Conservation (phyloP, 768 basidiomycete species). For the Mycena leptocephala region DNA sequence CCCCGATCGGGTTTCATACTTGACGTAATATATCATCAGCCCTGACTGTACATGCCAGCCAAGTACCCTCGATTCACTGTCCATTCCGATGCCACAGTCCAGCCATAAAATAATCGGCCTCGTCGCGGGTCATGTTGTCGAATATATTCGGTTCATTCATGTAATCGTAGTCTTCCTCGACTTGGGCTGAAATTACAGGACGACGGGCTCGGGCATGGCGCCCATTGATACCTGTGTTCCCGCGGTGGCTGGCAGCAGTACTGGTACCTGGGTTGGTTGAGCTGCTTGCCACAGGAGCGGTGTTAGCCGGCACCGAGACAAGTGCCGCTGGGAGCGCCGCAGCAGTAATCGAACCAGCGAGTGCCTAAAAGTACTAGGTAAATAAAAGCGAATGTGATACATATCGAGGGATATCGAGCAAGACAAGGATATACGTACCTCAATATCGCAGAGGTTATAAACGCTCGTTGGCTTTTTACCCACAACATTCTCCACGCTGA, state of each 20-base stretch:
- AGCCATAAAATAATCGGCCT: background rate
- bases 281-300: background rate
- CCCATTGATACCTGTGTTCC: too few relatives aligned
- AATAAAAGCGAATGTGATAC: too few relatives aligned
- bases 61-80: background rate
- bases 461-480: background rate
- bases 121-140: background rate
- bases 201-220: background rate
- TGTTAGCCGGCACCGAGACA: too few relatives aligned
- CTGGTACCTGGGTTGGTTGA: background rate
- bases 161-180: background rate
- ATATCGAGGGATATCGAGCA: too few relatives aligned
- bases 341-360: background rate
- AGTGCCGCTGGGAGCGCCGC: background rate
- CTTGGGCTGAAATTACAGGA: background rate
- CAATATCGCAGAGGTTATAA: background rate
- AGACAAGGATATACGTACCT: constrained; percentile 7
- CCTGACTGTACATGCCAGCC: background rate
- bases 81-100: background rate
- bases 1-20: constrained; percentile 9
- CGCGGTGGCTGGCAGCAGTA: background rate
- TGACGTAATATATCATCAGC: too few relatives aligned
- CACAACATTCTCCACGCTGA: background rate
- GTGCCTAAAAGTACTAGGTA: background rate
- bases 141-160: background rate